Percentiles rank a stretch among this genome's conserved stretches.
phyloP scores from a whole-genome alignment of 73 alveolate species.

The Halteria grandinella region DNA sequence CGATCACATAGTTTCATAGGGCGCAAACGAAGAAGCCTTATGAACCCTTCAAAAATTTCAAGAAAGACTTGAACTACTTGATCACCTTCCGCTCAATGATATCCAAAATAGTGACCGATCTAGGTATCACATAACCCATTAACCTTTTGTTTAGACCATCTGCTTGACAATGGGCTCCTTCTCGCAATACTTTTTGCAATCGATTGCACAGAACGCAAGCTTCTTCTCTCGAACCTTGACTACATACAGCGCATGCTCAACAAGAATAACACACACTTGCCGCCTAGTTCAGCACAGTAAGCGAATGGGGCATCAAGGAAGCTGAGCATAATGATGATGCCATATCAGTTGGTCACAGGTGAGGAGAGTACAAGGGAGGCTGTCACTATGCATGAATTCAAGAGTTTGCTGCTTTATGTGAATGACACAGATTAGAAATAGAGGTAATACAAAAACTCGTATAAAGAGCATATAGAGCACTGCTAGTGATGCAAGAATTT shows the following conservation, averaged over 20 bases:
- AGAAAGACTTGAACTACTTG: constrained; percentile 16
- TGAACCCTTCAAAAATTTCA: constrained; percentile 19
- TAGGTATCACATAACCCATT: background rate
- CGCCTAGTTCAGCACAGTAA: too few species aligned
- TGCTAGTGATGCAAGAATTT: constrained; percentile 3
- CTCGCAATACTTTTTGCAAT: constrained; percentile 13
- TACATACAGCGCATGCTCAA: too few species aligned
- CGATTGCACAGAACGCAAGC: constrained; percentile 12
- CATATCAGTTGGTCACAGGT: background rate
- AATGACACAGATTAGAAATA: constrained; percentile 1
- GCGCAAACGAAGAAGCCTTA: constrained; percentile 12
- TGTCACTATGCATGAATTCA: constrained; percentile 15
- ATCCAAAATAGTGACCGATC: constrained; percentile 24
- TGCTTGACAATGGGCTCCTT: constrained; percentile 33
- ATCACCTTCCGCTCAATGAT: constrained; percentile 16
- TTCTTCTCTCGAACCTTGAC: too few species aligned
- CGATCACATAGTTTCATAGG: too few species aligned
- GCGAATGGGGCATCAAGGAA: too few species aligned
- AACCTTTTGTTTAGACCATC: background rate
- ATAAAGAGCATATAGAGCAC: constrained; percentile 10
- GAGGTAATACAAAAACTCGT: background rate
- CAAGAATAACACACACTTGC: too few species aligned
- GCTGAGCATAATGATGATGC: too few species aligned
- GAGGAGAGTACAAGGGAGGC: constrained; percentile 3
- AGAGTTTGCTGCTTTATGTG: background rate